Conservation (phyloP, 768 basidiomycete genomes). For the Lactifluus rugatus region DNA sequence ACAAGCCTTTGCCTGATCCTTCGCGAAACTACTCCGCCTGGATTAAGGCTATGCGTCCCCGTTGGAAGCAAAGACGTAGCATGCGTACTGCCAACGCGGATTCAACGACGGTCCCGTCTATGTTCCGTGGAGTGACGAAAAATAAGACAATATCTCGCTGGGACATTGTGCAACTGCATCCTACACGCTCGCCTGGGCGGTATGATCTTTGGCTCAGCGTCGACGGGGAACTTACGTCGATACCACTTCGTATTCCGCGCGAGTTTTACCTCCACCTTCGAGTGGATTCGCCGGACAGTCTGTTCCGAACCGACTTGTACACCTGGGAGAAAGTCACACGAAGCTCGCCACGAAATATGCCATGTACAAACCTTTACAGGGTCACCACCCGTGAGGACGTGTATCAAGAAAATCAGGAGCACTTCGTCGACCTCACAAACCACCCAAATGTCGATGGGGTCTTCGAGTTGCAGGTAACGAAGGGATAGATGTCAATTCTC, state of each 20-base stretch:
- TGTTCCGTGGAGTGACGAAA: constrained; percentile 58
- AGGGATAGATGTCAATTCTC: background rate
- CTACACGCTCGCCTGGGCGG: constrained; percentile 66
- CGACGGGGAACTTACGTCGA: constrained; percentile 65
- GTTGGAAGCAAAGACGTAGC: constrained; percentile 60
- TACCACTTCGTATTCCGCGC: constrained; percentile 78
- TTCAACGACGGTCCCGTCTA: constrained; percentile 48
- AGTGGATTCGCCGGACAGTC: constrained; percentile 47
- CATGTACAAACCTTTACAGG: constrained; percentile 73
- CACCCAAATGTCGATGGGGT: constrained; percentile 93
- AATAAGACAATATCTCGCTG: constrained; percentile 60
- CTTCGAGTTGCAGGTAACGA: constrained; percentile 76
- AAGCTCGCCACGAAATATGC: constrained; percentile 69
- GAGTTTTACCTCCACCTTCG: constrained; percentile 92
- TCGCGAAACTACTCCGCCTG: constrained; percentile 60
- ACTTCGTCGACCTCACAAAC: constrained; percentile 88
- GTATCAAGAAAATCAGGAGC: constrained; percentile 77
- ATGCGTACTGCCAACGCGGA: constrained; percentile 30
- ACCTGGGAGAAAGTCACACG: constrained; percentile 61
- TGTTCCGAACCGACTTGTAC: constrained; percentile 66
- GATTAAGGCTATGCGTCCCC: constrained; percentile 64
- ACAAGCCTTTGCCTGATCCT: constrained; percentile 51
- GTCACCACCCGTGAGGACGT: constrained; percentile 74
- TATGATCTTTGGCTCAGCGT: constrained; percentile 84
- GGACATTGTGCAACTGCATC: constrained; percentile 89